Conservation (phyloP, 2,329 filamentous ascomycete species). For the Cladosporium sp. region DNA sequence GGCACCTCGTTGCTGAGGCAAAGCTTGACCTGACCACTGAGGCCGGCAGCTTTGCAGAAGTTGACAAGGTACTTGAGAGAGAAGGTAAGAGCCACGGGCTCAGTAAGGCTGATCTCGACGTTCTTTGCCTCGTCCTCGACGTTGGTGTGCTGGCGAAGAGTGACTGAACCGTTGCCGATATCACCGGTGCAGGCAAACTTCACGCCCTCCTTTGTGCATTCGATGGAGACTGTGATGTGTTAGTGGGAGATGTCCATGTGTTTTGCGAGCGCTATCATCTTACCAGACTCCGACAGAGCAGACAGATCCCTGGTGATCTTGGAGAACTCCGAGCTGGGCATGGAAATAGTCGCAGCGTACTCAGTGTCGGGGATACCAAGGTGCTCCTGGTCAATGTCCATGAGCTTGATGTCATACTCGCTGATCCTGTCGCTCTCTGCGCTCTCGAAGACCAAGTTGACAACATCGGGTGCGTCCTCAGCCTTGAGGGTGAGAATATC, state of each 20-base stretch:
- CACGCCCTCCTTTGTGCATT: conserved; percentile 94
- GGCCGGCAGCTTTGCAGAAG: conserved; percentile 94
- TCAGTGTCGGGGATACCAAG: conserved; percentile 98
- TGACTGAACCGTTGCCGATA: conserved; percentile 92
- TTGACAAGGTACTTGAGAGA: conserved; percentile 99
- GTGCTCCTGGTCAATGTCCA: conserved; percentile 99
- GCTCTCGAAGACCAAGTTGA: conserved; percentile 95
- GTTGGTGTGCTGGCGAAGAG: conserved; percentile 80
- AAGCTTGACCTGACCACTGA: conserved; percentile 80
- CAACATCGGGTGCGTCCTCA: conserved; percentile 89
- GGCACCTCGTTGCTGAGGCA: conserved; percentile 95
- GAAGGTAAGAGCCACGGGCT: conserved; percentile 92
- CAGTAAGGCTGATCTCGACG: conserved; percentile 83
- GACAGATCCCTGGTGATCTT: conserved; percentile 91
- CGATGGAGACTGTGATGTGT: conserved; percentile 70
- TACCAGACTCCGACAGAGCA: conserved; percentile 93
- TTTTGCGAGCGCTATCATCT: conserved; percentile 29
- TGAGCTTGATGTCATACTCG: conserved; percentile 99
- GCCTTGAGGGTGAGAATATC: conserved; percentile 96
- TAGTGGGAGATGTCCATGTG: neutral
- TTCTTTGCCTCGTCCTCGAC: conserved; percentile 84
- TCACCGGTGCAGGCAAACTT: conserved; percentile 92
- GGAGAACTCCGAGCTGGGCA: conserved; percentile 88
- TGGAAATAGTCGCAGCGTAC: conserved; percentile 83
- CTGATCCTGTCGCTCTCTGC: conserved; percentile 81